Percentiles rank a stretch among this genome's conserved stretches.
phyloP scores from a whole-genome alignment of 257 asterid genomes.

The Rauvolfia tetraphylla region DNA sequence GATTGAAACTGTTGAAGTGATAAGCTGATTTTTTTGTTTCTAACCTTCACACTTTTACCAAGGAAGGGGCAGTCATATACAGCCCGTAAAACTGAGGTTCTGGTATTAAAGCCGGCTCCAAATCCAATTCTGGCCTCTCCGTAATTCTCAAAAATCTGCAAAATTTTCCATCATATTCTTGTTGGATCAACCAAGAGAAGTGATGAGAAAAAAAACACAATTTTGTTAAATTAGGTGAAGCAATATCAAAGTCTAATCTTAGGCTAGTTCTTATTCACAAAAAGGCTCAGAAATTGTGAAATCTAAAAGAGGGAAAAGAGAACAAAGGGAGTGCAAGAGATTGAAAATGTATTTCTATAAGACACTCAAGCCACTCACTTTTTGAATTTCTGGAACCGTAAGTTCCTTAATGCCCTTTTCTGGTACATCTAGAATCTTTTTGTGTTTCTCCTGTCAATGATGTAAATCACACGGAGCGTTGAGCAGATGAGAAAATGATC shows the following conservation, averaged over 20 bases:
- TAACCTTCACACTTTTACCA: constrained; percentile 63
- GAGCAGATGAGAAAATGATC: constrained; percentile 12
- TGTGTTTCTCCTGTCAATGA: constrained; percentile 58
- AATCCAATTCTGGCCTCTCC: constrained; percentile 77
- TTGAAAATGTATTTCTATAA: neutral
- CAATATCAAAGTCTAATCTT: neutral
- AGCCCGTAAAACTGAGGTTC: constrained; percentile 63
- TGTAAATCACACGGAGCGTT: constrained; percentile 13
- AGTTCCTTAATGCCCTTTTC: constrained; percentile 46
- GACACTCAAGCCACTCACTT: constrained; percentile 37
- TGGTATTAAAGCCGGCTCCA: constrained; percentile 72
- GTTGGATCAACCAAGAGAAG: constrained; percentile 9
- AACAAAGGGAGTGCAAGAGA: neutral
- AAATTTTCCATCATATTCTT: constrained; percentile 24
- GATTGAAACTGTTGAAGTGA: neutral
- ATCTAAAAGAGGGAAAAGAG: neutral
- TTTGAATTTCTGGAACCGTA: constrained; percentile 49
- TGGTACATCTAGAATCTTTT: constrained; percentile 47
- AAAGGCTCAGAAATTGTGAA: neutral
- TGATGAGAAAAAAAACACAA: neutral
- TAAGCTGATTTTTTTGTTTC: constrained; percentile 1
- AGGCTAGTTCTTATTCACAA: neutral
- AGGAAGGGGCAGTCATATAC: constrained; percentile 81
- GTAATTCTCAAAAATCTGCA: constrained; percentile 60
- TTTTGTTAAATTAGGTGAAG: constrained; percentile 1